These are phyloP conservation scores for Chalciporus pseudorubinellus DNA, from an alignment of 768 basidiomycete genomes.

Conservation along the genomic window DNA sequence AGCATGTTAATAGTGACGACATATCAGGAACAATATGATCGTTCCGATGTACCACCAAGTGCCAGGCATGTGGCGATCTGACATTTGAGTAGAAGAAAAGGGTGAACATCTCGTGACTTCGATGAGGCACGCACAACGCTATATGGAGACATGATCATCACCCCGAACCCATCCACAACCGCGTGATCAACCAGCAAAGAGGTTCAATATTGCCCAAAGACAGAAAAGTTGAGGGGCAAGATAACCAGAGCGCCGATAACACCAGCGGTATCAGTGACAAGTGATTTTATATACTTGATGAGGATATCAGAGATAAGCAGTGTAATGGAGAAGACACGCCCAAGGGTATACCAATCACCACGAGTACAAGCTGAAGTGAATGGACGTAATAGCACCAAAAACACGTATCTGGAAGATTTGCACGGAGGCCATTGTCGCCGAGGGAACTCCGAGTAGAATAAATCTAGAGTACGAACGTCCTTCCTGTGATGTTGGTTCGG, in stretches of 20 bases:
- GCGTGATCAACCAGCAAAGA: not conserved
- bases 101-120: not conserved
- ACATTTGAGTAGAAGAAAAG: not conserved
- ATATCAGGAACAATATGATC: constrained; percentile 8
- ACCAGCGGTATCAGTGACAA: no score
- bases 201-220: not conserved
- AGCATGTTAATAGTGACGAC: constrained; percentile 20
- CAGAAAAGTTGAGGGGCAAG: not conserved
- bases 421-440: not conserved
- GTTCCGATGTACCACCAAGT: constrained; percentile 4
- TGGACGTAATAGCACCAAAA: not conserved
- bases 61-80: not conserved
- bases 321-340: not conserved
- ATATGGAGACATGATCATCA: not conserved
- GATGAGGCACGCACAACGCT: constrained; percentile 1
- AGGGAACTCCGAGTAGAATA: not conserved
- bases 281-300: no score
- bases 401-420: not conserved
- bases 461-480: not conserved
- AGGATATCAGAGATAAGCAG: no score
- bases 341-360: not conserved
- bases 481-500: constrained; percentile 2
- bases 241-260: no score
- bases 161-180: not conserved
- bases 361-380: not conserved